Evolutionary conservation across 495 filamentous ascomycete species (phyloP), one percentile per base, ranked within the genome.

Genomic region (Evernia prunastri): DNA sequence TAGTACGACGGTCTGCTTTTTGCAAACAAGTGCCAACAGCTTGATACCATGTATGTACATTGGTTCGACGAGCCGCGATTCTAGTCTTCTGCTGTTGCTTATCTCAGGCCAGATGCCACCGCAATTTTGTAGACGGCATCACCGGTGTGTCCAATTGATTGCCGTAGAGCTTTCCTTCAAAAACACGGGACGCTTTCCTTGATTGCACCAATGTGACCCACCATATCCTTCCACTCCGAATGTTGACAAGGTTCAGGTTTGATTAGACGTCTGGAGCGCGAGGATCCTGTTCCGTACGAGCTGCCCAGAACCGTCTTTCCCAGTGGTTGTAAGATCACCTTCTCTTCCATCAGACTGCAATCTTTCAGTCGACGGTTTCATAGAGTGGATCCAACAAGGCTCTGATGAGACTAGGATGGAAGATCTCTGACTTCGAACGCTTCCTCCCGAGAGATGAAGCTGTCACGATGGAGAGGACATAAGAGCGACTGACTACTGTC

Each of bases 1-100:
- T n/a, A n/a, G n/a, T n/a, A n/a, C n/a, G n/a, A n/a, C n/a, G n/a
- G 71, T 70, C 25, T 36, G 7, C 6, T 27, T 18, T 20, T 23
- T 7, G 37, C 36, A 27, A 36, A 20, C 20, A 29, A 29, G 63
- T 27, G n/a, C 17, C 43, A 37, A 18, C 0, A 1, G 20, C 9
- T 40, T 31, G 13, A 40, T 60, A 15, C 54, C 23, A 3, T 42
- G 6, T 37, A 79, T 76, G 81, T 81, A 11, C 84, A 87, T 66
- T 88, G 84, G 84, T 85, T 87, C 76, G 77, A 86, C 64, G 80
- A 85, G 77, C 53, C 75, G 12, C 60, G 64, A 2, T 86, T 87
- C 72, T 87, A 81, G 79, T 36, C 53, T 0, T 67, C 68, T 2
- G 83, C 81, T 0, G 82, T 80, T 0, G 71, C 74, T 27, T 73